phyloP scores from a whole-genome alignment of 306 rosid genomes.

The Ormosia emarginata region DNA sequence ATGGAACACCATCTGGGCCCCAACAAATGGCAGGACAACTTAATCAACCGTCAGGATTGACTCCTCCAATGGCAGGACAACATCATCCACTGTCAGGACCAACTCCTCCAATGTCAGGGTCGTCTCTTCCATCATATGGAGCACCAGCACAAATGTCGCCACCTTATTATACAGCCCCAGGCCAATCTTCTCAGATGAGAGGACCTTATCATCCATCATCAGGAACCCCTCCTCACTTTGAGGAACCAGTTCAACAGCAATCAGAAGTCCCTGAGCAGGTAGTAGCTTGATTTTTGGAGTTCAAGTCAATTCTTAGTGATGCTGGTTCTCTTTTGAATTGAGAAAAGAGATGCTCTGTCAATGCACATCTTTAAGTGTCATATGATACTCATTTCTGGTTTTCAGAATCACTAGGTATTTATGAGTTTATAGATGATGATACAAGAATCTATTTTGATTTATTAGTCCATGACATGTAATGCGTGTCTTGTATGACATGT shows the following conservation, averaged over 20 bases:
- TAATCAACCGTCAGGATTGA: slow-evolving; percentile 22
- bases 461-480: slow-evolving; percentile 16
- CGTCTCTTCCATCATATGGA: slow-evolving; percentile 17
- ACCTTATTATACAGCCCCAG: slow-evolving; percentile 19
- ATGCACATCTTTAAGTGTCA: background rate
- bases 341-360: slow-evolving; percentile 21
- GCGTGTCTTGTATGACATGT: slow-evolving; percentile 7
- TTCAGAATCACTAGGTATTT: slow-evolving; percentile 1
- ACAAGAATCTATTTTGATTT: slow-evolving; percentile 22
- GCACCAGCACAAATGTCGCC: slow-evolving; percentile 25
- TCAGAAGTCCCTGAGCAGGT: slow-evolving; percentile 39
- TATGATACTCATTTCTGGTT: background rate
- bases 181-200: slow-evolving; percentile 22
- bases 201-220: slow-evolving; percentile 32
- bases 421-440: slow-evolving; percentile 19
- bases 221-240: slow-evolving; percentile 27
- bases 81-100: slow-evolving; percentile 12
- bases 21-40: slow-evolving; percentile 20
- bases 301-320: slow-evolving; percentile 13
- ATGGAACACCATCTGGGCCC: slow-evolving; percentile 11
- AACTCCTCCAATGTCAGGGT: slow-evolving; percentile 27
- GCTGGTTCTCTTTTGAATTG: slow-evolving; percentile 4
- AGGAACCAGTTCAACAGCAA: slow-evolving; percentile 36
- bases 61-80: slow-evolving; percentile 22
- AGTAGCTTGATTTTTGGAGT: slow-evolving; percentile 39